Evolutionary conservation across 129 eudicot genomes (phyloP), one percentile per base, ranked within the genome.

Genomic region (Helichrysum umbraculigerum): DNA sequence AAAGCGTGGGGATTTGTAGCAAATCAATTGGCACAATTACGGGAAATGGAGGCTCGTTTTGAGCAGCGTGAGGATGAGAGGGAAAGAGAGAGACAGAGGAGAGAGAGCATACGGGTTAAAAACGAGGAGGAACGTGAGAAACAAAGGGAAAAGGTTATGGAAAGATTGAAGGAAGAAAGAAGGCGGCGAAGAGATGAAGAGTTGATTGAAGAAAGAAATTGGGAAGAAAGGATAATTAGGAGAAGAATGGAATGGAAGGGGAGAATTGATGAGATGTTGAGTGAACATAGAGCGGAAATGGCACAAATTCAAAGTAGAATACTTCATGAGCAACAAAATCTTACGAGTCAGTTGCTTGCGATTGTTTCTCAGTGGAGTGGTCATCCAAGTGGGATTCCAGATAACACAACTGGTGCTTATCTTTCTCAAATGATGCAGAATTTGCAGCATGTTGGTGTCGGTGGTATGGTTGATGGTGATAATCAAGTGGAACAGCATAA

Each of bases 401-500:
- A 92, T 79, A 92, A 86, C 74, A 79, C 89, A 25, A 77, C 7
- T 69, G 92, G 79, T 68, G 92, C 90, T 79, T 92, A 92, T 83
- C 76, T 92, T 30, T 90, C 98, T 2, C 98, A 92, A 73, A 90
- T 92, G 96, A 86, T 88, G 92, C 97, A 87, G 81, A 89, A 86
- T 62, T 78, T 92, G 88, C 96, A 92, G 70, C 94, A 90, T 67
- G 92, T 89, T 66, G 54, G 54, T 47, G 54, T 47, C 0, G 81
- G 81, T 74, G 96, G 85, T 50, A 87, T 89, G 79, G 94, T 92
- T 75, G 96, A 92, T 80, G 96, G 75, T 16, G 98, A 90, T 85
- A 74, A 90, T 32, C 82, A 89, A 65, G 98, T 89, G 33, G 98
- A 85, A 15, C 93, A 86, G 19, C 96, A 89, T 81, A 83, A 83